Conservation (phyloP, 805 yeast species). For the Yamadazyma tumulicola region DNA sequence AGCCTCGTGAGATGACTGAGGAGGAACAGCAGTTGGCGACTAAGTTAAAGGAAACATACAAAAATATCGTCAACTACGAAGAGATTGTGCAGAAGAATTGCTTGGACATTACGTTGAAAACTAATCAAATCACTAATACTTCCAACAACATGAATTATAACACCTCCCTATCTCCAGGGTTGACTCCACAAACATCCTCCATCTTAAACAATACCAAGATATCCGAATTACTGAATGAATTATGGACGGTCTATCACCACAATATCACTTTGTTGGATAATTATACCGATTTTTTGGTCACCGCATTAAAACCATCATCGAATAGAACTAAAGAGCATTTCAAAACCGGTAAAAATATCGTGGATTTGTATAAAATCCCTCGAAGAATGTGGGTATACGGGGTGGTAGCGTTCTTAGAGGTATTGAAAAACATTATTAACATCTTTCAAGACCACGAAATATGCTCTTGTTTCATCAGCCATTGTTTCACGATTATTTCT, state of each 20-base stretch:
- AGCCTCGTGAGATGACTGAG: conserved; percentile 40
- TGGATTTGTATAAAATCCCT: conserved; percentile 72
- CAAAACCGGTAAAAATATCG: conserved; percentile 73
- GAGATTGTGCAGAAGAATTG: conserved; percentile 69
- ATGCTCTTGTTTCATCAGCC: conserved; percentile 68
- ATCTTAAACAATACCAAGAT: conserved; percentile 18
- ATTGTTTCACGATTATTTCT: conserved; percentile 61
- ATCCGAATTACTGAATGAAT: conserved; percentile 53
- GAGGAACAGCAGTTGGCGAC: conserved; percentile 67
- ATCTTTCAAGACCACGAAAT: conserved; percentile 76
- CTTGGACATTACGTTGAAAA: conserved; percentile 51
- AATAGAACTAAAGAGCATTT: conserved; percentile 41
- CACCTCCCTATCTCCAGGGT: conserved; percentile 14
- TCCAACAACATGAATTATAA: conserved; percentile 6
- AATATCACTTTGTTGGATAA: conserved; percentile 64
- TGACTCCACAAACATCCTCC: conserved; percentile 7
- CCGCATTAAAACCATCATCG: conserved; percentile 62
- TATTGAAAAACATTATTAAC: conserved; percentile 67
- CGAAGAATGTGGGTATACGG: conserved; percentile 86
- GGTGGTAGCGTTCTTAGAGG: conserved; percentile 75
- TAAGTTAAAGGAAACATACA: conserved; percentile 71
- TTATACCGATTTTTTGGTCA: conserved; percentile 67
- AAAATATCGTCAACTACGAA: conserved; percentile 63
- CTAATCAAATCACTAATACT: conserved; percentile 30
- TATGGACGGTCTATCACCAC: conserved; percentile 70